Percentiles rank a stretch among this genome's conserved stretches.
Evolutionary conservation across 352 stramenopile species (phyloP).

Genomic region (Globisporangium orthogonon): DNA sequence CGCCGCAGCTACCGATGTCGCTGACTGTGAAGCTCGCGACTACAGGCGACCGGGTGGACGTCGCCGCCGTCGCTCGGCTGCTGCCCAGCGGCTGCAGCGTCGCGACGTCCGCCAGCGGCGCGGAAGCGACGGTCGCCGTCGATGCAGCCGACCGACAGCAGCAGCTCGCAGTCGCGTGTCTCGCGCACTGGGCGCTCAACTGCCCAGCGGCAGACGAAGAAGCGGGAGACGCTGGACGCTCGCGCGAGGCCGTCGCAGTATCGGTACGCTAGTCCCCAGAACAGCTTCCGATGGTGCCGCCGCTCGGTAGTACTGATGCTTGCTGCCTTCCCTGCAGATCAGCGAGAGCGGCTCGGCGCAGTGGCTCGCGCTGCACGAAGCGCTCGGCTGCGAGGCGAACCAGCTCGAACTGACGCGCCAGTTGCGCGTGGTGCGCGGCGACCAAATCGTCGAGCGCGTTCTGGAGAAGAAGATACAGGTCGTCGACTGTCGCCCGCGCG

Average conservation of each 20-base stretch:
- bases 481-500: conserved; percentile 40
- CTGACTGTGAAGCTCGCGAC: conserved; percentile 17
- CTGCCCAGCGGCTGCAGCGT: conserved; percentile 2
- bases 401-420: conserved; percentile 18
- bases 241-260: conserved; percentile 16
- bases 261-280: conserved; percentile 1
- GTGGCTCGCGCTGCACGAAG: conserved; percentile 30
- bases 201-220: background rate
- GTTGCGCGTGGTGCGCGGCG: conserved; percentile 19
- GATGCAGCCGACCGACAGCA: conserved; percentile 29
- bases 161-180: conserved; percentile 44
- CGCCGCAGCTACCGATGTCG: conserved; percentile 13
- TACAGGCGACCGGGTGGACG: conserved; percentile 6
- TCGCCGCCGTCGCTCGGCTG: conserved; percentile 8
- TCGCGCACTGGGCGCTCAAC: conserved; percentile 43
- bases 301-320: too few species aligned
- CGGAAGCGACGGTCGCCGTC: conserved; percentile 9
- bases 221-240: background rate
- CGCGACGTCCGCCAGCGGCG: background rate
- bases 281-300: too few species aligned
- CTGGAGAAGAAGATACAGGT: conserved; percentile 32
- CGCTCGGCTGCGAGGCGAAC: conserved; percentile 32
- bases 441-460: conserved; percentile 22
- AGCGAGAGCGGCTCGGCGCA: conserved; percentile 20
- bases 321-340: conserved; percentile 5